A percentile compares a stretch with the other conserved stretches of the same genome.
phyloP scores from a whole-genome alignment of 202 grass and related monocot genomes.

The Dendrocalamus latiflorus region DNA sequence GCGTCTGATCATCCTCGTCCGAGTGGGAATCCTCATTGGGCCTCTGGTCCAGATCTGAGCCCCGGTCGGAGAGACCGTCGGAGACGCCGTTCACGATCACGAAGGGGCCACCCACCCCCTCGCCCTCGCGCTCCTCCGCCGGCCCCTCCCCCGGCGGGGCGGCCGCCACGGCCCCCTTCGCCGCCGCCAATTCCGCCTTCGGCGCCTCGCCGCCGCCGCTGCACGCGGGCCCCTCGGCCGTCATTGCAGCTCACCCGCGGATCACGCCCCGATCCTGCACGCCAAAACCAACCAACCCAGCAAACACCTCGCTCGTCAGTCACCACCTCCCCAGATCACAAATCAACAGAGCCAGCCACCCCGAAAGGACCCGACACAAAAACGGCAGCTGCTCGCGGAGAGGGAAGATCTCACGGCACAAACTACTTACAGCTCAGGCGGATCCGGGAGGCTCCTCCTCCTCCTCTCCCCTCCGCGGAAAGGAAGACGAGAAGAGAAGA shows the following conservation, averaged over 20 bases:
- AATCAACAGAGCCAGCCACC: constrained; percentile 6
- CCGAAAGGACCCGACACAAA: not conserved
- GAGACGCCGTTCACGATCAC: constrained; percentile 66
- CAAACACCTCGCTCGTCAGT: not conserved
- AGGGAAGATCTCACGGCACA: not conserved
- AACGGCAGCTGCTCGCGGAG: not conserved
- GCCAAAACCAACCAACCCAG: not conserved
- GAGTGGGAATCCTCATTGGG: not conserved
- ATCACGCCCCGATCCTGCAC: constrained; percentile 46
- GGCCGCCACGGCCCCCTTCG: constrained; percentile 23
- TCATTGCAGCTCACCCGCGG: constrained; percentile 44
- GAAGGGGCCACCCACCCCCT: constrained; percentile 47
- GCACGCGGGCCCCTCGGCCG: constrained; percentile 51
- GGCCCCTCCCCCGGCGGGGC: constrained; percentile 22
- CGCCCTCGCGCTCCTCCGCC: constrained; percentile 47
- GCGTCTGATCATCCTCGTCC: constrained; percentile 4
- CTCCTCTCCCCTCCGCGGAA: constrained; percentile 6
- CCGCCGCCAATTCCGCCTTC: constrained; percentile 40
- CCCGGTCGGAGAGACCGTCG: constrained; percentile 37
- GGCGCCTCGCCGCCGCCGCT: constrained; percentile 40
- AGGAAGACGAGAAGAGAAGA: not conserved
- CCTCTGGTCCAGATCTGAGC: constrained; percentile 34
- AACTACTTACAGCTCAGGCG: constrained; percentile 35
- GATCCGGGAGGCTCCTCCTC: constrained; percentile 25
- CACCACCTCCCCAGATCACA: not conserved